Evolutionary conservation across 2,329 filamentous ascomycete genomes (phyloP), one percentile per base, ranked within the genome.

Genomic region (Atkinsonella texensis): DNA sequence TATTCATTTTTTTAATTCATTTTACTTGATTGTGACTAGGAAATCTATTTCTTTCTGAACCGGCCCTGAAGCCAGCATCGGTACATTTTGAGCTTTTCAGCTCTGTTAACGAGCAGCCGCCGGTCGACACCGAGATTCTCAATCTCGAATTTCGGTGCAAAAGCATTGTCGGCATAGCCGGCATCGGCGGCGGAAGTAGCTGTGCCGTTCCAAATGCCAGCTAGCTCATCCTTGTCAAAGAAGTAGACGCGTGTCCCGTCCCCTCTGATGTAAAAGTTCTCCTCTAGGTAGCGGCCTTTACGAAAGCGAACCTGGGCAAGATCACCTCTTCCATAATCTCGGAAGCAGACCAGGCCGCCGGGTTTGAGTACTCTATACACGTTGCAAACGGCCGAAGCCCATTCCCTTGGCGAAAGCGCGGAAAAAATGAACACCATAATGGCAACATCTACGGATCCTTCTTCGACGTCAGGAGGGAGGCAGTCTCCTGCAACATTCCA

Each of bases 361-460:
- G 89, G 89, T 70, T 95, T 97, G 57, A 98, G 76, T 38, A 95
- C 74, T 49, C 79, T 79, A 67, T 85, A 79, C 15, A 96, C 80
- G 64, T 97, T 98, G 53, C 75, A 72, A 40, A 97, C 81, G 12
- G 89, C 89, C 63, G 82, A 79, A 47, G 76, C 72, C 93, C 93
- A 98, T 68, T 98, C 89, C 46, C 69, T 66, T 0, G 93, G 93
- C 35, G 85, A 83, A 46, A 98, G 73, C 2, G 93, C 93, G 17
- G 89, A 95, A 74, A 98, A 97, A 63, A 97, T 91, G 72, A 98
- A 98, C 54, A 98, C 89, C 77, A 98, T 82, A 50, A 98, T 75
- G 39, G 95, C 88, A 40, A 97, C 81, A 68, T 98, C 91, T 54
- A 96, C 89, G 53, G 81, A 87, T n/a, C 76, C 83, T 60, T 89